Evolutionary conservation across 257 asterid genomes (phyloP), one percentile per base, ranked within the genome.

Genomic region (Linderniella brevidens): DNA sequence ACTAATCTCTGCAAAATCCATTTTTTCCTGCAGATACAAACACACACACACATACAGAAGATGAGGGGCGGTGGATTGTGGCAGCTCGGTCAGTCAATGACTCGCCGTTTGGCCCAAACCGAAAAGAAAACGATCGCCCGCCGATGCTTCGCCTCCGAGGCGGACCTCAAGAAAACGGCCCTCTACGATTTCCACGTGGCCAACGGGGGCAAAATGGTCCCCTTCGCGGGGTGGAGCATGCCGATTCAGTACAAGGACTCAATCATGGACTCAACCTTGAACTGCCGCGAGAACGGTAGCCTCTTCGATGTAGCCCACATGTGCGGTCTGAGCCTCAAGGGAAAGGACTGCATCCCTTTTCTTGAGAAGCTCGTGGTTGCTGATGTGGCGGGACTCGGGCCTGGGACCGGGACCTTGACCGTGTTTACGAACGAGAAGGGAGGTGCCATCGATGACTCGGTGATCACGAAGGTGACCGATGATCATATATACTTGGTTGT

Each of bases 201-300:
- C 41, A 56, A 90, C 67, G 96, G 99, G 5, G 99, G 93, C 8
- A 90, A 90, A 68, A 81, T 90, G 96, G 99, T 90, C 61, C 99
- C 96, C 14, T 90, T 90, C 59, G 96, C 96, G 0, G 99, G 99
- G 35, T 90, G 99, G 99, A 64, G 96, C 50, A 90, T 90, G 99
- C 99, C 99, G 12, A 90, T 90, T 54, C 99, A 90, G 82, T 90
- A 90, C 74, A 90, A 90, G 50, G 99, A 90, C 67, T 81, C 99
- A 11, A 90, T 90, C 19, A 85, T 85, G 88, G 99, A 90, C 50
- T 90, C 99, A 6, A 90, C 99, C 0, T 50, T 82, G 59, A 90
- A 90, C 73, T 90, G 99, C 55, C 69, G 99, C 74, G 92, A 73
- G 65, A 90, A 90, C 17, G 99, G 99, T 8, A 63, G 92, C 61